Percentiles rank a stretch among this genome's conserved stretches.
Conservation (phyloP, 1,284 basidiomycete species). For the Cystobasidium slooffiae region DNA sequence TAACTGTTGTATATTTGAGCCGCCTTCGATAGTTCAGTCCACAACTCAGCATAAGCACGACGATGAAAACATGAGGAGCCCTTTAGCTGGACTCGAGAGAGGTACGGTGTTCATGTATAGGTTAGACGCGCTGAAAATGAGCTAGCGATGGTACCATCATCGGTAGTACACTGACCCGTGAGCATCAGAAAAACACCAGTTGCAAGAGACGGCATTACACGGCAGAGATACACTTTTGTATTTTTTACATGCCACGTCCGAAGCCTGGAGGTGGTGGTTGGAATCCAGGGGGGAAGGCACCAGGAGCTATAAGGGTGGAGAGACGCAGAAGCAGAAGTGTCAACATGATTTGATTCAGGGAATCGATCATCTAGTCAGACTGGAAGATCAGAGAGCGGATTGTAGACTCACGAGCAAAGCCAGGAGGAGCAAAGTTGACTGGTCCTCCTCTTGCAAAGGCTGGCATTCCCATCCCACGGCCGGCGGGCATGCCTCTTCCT, state of each 20-base stretch:
- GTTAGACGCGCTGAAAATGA: too few relatives aligned
- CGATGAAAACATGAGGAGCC: too few relatives aligned
- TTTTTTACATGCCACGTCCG: slow-evolving; percentile 27
- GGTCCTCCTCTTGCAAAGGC: slow-evolving; percentile 43
- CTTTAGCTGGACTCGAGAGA: too few relatives aligned
- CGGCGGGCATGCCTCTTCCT: slow-evolving; percentile 91
- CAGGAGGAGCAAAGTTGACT: slow-evolving; percentile 37
- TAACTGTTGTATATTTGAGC: too few relatives aligned
- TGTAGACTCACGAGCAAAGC: slow-evolving; percentile 37
- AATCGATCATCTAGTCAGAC: neutral
- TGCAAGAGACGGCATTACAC: neutral
- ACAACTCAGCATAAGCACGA: too few relatives aligned
- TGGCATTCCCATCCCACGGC: slow-evolving; percentile 82
- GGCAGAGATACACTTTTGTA: neutral
- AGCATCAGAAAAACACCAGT: too few relatives aligned
- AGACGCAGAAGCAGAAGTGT: neutral
- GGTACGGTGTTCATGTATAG: too few relatives aligned
- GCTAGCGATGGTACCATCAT: too few relatives aligned
- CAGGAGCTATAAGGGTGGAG: slow-evolving; percentile 11
- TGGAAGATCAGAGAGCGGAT: neutral
- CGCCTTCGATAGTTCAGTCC: too few relatives aligned
- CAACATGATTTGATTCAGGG: too few relatives aligned
- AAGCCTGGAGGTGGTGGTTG: slow-evolving; percentile 44
- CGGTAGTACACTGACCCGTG: too few relatives aligned
- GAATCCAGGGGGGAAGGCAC: slow-evolving; percentile 39